phyloP scores from a whole-genome alignment of 139 green algal species.

The Desmodesmus armatus region DNA sequence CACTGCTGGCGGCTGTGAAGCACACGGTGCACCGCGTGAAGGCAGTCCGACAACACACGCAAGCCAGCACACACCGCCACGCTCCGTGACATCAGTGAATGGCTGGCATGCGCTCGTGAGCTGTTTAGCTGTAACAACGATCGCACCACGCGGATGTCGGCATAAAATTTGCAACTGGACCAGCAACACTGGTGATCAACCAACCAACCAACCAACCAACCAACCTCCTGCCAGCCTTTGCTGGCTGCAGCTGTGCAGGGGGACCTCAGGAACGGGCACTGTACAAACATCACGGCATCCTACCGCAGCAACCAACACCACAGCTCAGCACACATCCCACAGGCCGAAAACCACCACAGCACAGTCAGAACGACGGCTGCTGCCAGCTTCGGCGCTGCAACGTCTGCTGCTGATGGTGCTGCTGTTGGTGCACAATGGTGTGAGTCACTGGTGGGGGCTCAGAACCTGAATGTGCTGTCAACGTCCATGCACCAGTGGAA shows the following conservation, averaged over 20 bases:
- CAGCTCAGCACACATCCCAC: not conserved
- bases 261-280: not conserved
- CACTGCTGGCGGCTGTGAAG: too few relatives aligned
- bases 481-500: constrained; percentile 97
- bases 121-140: not conserved
- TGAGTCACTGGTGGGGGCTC: not conserved
- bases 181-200: not conserved
- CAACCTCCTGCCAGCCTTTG: not conserved
- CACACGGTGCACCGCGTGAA: too few relatives aligned
- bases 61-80: not conserved
- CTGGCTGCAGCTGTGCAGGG: not conserved
- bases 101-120: too few relatives aligned
- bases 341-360: not conserved
- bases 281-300: too few relatives aligned
- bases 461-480: constrained; percentile 88
- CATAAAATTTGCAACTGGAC: not conserved
- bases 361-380: not conserved
- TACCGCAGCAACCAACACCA: not conserved
- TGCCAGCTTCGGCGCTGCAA: not conserved
- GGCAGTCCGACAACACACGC: not conserved
- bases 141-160: not conserved
- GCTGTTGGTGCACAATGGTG: not conserved
- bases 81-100: not conserved
- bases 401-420: not conserved
- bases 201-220: not conserved